A percentile compares a stretch with the other conserved stretches of the same genome.
Evolutionary conservation across 2,329 filamentous ascomycete genomes (phyloP).

Genomic region (Trichoderma asperellum): DNA sequence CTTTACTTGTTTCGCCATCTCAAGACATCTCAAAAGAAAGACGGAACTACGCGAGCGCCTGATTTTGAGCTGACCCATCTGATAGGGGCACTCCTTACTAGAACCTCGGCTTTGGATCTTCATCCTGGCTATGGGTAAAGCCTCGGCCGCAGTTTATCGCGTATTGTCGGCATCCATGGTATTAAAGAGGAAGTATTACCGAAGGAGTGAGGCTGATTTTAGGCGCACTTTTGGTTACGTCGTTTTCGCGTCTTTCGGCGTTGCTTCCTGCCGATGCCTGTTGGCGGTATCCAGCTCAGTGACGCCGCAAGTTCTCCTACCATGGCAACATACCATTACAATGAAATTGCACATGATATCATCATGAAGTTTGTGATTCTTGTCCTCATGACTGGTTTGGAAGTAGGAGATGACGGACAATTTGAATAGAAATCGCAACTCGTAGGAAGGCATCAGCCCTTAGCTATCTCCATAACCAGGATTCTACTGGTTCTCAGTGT

Average conservation of each 20-base stretch:
- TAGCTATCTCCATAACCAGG: slow-evolving; percentile 42
- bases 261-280: background rate
- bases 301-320: background rate
- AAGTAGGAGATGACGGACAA: background rate
- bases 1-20: background rate
- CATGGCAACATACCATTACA: background rate
- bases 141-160: background rate
- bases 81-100: background rate
- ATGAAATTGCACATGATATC: background rate
- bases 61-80: background rate
- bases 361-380: background rate
- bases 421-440: background rate
- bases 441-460: background rate
- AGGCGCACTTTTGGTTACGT: background rate
- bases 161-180: background rate
- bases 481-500: slow-evolving; percentile 59
- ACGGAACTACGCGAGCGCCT: background rate
- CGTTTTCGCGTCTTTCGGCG: background rate
- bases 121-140: background rate
- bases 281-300: background rate
- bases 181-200: background rate
- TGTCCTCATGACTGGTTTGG: background rate
- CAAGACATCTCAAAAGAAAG: background rate
- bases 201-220: background rate
- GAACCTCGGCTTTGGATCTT: slow-evolving; percentile 1